Evolutionary conservation across 371 early-diverging fungal species (phyloP).

Genomic region (Blakeslea trispora): DNA sequence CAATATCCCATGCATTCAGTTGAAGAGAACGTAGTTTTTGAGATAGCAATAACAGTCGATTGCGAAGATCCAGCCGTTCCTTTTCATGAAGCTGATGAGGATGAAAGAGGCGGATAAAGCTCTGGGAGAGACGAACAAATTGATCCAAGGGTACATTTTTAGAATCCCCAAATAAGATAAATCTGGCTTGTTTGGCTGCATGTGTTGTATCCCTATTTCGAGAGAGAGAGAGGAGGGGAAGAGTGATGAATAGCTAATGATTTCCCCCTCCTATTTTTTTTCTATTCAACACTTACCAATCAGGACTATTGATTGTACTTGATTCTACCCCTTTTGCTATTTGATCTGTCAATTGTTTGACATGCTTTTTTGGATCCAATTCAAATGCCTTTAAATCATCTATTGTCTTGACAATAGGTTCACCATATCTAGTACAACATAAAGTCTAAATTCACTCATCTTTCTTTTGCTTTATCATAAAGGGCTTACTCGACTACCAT

Average conservation of each 20-base stretch:
- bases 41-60: constrained; percentile 36
- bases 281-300: constrained; percentile 40
- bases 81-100: constrained; percentile 13
- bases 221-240: too few species aligned
- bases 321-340: constrained; percentile 50
- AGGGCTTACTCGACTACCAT: constrained; percentile 56
- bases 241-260: too few species aligned
- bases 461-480: too few species aligned
- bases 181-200: constrained; percentile 48
- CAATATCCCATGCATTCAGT: constrained; percentile 47
- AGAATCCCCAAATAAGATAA: constrained; percentile 49
- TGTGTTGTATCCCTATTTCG: constrained; percentile 58
- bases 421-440: constrained; percentile 41
- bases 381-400: constrained; percentile 42
- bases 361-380: constrained; percentile 40
- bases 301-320: constrained; percentile 58
- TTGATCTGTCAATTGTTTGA: constrained; percentile 49
- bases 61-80: too few species aligned
- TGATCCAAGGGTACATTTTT: constrained; percentile 43
- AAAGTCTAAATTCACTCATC: not conserved
- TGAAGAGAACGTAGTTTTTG: constrained; percentile 37
- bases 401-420: constrained; percentile 42
- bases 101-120: constrained; percentile 38
- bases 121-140: constrained; percentile 52
- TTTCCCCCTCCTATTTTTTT: not conserved